Percentiles rank a stretch among this genome's conserved stretches.
These are phyloP conservation scores for Phyllosticta ampelicida DNA, from an alignment of 2,329 filamentous ascomycete genomes.

Conservation along the genomic window DNA sequence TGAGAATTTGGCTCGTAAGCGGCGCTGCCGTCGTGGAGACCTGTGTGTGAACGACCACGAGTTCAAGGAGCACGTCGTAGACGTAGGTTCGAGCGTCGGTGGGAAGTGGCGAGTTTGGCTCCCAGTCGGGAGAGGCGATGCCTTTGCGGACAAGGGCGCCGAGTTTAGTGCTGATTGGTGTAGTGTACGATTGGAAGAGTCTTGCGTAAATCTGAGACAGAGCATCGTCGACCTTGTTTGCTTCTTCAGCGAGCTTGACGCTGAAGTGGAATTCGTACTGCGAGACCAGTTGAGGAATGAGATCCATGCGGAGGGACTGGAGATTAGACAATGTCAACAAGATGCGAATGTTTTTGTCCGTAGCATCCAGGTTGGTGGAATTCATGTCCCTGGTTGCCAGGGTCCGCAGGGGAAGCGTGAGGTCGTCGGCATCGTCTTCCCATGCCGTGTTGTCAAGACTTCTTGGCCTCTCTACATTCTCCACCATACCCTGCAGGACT, in stretches of 20 bases:
- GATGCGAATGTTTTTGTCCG: constrained; percentile 66
- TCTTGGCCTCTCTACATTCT: constrained; percentile 74
- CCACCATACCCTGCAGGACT: constrained; percentile 87
- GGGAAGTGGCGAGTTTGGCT: constrained; percentile 49
- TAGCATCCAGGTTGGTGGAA: constrained; percentile 25
- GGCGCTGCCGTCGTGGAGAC: constrained; percentile 47
- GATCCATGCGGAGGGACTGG: constrained; percentile 65
- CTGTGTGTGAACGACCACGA: constrained; percentile 88
- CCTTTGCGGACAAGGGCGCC: constrained; percentile 51
- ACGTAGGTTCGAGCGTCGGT: constrained; percentile 76
- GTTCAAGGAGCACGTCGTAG: constrained; percentile 70
- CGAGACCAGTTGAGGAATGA: constrained; percentile 78
- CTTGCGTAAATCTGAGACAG: constrained; percentile 81
- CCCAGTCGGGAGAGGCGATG: constrained; percentile 62
- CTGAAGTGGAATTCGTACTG: constrained; percentile 92
- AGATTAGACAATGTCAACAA: constrained; percentile 90
- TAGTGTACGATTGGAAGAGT: constrained; percentile 86
- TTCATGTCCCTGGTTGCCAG: constrained; percentile 15
- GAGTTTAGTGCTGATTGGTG: constrained; percentile 54
- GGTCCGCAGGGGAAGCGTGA: constrained; percentile 24
- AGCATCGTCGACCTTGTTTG: constrained; percentile 82
- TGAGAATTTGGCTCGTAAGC: constrained; percentile 71
- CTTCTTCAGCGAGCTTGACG: constrained; percentile 87
- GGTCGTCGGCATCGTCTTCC: constrained; percentile 42
- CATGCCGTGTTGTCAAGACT: constrained; percentile 49